Conservation (phyloP, 257 asterid genomes). For the Solanum paucissectum region DNA sequence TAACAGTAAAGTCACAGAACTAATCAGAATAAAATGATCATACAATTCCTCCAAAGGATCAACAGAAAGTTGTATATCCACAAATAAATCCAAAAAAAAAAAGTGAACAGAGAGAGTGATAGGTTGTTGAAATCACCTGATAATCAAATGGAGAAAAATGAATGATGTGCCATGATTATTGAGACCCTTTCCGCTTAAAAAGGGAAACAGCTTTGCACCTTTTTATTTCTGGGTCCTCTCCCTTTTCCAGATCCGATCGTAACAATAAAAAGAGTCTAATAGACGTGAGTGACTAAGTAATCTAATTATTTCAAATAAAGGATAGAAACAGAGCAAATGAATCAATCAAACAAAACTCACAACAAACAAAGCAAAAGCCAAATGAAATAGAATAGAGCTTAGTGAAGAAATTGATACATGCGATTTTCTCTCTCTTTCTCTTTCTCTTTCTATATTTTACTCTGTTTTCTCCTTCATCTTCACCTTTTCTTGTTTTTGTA, state of each 20-base stretch:
- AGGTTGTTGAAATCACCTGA: slow-evolving; percentile 18
- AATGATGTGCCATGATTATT: slow-evolving; percentile 17
- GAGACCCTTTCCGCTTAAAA: slow-evolving; percentile 10
- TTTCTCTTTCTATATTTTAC: not conserved
- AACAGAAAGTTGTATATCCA: not conserved
- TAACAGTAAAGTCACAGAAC: not conserved
- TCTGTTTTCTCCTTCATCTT: not conserved
- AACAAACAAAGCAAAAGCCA: not conserved
- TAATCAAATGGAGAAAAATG: slow-evolving; percentile 13
- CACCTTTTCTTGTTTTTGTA: slow-evolving; percentile 5
- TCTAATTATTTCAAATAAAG: not conserved
- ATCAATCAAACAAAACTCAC: not conserved
- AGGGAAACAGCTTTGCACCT: slow-evolving; percentile 22
- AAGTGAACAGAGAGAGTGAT: not conserved
- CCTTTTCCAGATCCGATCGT: slow-evolving; percentile 32
- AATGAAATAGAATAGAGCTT: slow-evolving; percentile 12
- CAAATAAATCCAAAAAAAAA: not conserved
- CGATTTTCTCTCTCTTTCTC: not conserved
- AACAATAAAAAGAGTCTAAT: slow-evolving; percentile 9
- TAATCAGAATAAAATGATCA: not conserved
- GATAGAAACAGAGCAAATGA: not conserved
- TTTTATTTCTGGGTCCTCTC: slow-evolving; percentile 3
- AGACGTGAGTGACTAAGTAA: not conserved
- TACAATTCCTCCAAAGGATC: not conserved
- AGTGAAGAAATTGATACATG: not conserved